Base-by-base conservation (phyloP, 768 basidiomycete species). In the Cyclocybe cylindracea region DNA sequence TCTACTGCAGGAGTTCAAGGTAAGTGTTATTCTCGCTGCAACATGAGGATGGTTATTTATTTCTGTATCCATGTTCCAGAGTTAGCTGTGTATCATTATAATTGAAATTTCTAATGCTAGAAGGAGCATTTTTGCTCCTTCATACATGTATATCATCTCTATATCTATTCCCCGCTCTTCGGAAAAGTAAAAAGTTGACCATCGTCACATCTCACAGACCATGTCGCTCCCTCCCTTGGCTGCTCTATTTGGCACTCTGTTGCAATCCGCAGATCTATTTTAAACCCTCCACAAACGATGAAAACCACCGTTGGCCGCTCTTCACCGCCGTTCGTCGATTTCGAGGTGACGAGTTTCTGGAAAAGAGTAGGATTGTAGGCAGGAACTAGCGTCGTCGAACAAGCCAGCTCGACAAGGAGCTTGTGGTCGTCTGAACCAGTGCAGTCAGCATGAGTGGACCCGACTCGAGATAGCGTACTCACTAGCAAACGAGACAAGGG, bases 281-380 rank as follows among this genome's bases (percentile, higher is more conserved):
- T 90, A 67, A 85, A 84, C 0, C 90, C 89, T 7, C 85, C 83
- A 54, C 87, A 87, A 6, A 86, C 82, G 42, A 89, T 73, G 64
- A 87, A 87, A 1, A 88, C 81, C n/a, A 84, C 54, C 5, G 54
- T 72, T 0, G 66, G 70, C 31, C 71, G 67, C 42, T 59, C 54
- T 13, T 50, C 45, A 10, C 39, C 29, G 34, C 61, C 50, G n/a
- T 61, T 63, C 19, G 64, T 51, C 19, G 51, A 34, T 39, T 57
- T 67, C 33, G 57, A 58, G n/a, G 77, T 74, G 2, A 84, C 70
- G 16, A 86, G 54, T 39, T 65, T 75, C 51, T 79, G 66, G 61
- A 91, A 83, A 24, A 91, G 67, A 5, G 69, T 65, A 2, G 67
- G 74, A 32, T 77, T 78, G 61, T 90, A 91, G 2, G 82, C 88